phyloP scores from a whole-genome alignment of 148 eudicot species.

The Drosera capensis region DNA sequence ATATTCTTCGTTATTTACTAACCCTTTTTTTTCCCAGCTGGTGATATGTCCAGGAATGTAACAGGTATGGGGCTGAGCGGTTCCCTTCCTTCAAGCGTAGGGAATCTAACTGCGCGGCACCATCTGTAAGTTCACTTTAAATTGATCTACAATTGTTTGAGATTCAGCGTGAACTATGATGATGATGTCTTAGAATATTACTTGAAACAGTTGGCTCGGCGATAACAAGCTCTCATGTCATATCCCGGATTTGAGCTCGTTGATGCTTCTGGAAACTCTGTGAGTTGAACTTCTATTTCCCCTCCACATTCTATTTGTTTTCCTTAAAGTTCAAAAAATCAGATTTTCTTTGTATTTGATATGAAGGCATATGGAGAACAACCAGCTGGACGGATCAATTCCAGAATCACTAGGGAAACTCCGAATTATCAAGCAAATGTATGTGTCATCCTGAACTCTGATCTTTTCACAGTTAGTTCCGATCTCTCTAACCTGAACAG shows the following conservation, averaged over 20 bases:
- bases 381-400: constrained; percentile 55
- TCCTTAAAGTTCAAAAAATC: background rate
- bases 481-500: background rate
- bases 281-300: constrained; percentile 16
- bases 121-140: constrained; percentile 32
- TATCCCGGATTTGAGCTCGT: constrained; percentile 45
- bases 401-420: constrained; percentile 48
- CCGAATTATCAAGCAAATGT: constrained; percentile 60
- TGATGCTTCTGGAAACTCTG: constrained; percentile 44
- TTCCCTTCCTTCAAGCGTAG: constrained; percentile 27
- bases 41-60: constrained; percentile 36
- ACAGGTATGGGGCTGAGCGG: constrained; percentile 46
- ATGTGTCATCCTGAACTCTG: constrained; percentile 6
- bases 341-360: background rate
- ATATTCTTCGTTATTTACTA: background rate
- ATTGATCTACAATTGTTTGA: background rate
- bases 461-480: background rate
- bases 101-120: constrained; percentile 26
- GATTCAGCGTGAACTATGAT: background rate
- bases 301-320: background rate
- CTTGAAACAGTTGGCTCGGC: constrained; percentile 41
- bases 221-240: constrained; percentile 50
- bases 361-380: constrained; percentile 67
- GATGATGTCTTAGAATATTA: background rate
- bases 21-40: background rate